Percentiles rank a stretch among this genome's conserved stretches.
Conservation (phyloP, 768 basidiomycete genomes). For the Strobilomyces confusus region DNA sequence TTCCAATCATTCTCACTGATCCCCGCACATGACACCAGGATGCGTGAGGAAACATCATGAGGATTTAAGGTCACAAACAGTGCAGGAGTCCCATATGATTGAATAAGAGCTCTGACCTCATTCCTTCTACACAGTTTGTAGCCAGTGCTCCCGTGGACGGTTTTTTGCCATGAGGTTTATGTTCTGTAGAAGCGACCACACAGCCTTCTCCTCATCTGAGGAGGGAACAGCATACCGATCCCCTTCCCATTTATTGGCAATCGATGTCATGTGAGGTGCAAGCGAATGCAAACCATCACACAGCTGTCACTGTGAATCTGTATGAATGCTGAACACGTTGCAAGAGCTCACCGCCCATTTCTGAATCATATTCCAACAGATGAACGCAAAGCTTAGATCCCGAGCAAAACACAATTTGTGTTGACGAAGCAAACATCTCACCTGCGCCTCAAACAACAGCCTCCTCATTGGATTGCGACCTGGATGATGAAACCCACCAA, state of each 20-base stretch:
- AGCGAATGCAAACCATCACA: neutral
- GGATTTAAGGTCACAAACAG: neutral
- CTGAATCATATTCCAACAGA: neutral
- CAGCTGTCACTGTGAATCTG: neutral
- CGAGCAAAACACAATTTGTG: fast-evolving
- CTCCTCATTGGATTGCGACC: fast-evolving
- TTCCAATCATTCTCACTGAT: neutral
- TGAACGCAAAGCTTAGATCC: neutral
- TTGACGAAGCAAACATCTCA: neutral
- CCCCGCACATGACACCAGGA: neutral
- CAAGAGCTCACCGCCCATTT: neutral
- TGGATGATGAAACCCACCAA: neutral
- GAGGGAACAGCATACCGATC: neutral
- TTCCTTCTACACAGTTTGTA: neutral
- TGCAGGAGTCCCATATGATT: neutral
- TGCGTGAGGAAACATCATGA: neutral
- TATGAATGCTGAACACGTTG: neutral
- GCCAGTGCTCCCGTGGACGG: neutral
- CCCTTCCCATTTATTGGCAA: neutral
- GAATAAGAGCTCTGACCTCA: neutral
- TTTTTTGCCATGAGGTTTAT: no score
- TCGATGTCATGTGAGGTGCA: neutral
- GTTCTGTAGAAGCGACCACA: no score
- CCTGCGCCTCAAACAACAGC: neutral
- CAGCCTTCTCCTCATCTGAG: no score